phyloP scores from a whole-genome alignment of 352 stramenopile species.

The Thraustochytrium striatum region DNA sequence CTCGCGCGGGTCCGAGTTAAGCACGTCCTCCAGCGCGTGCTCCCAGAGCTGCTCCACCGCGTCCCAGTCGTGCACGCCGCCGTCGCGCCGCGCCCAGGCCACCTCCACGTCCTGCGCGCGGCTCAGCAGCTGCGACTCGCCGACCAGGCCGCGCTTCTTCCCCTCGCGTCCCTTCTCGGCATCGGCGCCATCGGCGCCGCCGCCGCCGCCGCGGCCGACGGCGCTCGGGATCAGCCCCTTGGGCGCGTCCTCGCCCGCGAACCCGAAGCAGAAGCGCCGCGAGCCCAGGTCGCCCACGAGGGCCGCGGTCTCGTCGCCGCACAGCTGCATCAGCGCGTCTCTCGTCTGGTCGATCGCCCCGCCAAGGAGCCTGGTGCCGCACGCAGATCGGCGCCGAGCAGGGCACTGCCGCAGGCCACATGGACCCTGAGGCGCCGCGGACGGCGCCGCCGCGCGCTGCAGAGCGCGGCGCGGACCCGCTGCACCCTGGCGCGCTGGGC shows the following conservation, averaged over 20 bases:
- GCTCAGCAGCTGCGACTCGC: slow-evolving; percentile 3
- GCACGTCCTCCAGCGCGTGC: slow-evolving; percentile 64
- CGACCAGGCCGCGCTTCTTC: background rate
- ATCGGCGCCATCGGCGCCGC: background rate
- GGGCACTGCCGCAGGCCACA: too few species aligned
- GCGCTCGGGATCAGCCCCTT: slow-evolving; percentile 68
- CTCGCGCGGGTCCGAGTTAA: slow-evolving; percentile 62
- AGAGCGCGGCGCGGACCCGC: too few species aligned
- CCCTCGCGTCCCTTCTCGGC: background rate
- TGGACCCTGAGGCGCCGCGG: too few species aligned
- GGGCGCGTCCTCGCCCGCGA: slow-evolving; percentile 77
- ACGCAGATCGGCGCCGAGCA: too few species aligned
- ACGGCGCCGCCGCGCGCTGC: too few species aligned
- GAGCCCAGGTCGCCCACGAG: slow-evolving; percentile 79
- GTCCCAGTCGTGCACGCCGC: slow-evolving; percentile 62
- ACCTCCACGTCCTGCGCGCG: background rate
- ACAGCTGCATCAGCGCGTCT: too few species aligned
- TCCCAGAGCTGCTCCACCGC: slow-evolving; percentile 74
- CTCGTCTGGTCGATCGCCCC: too few species aligned
- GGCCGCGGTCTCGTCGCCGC: slow-evolving; percentile 79
- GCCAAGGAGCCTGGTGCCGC: too few species aligned
- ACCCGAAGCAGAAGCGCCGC: slow-evolving; percentile 74
- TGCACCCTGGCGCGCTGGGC: too few species aligned
- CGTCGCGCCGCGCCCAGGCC: slow-evolving; percentile 9
- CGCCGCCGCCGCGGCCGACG: background rate